phyloP scores from a whole-genome alignment of 2,329 filamentous ascomycete genomes.

The Myriosclerotinia duriaeana region DNA sequence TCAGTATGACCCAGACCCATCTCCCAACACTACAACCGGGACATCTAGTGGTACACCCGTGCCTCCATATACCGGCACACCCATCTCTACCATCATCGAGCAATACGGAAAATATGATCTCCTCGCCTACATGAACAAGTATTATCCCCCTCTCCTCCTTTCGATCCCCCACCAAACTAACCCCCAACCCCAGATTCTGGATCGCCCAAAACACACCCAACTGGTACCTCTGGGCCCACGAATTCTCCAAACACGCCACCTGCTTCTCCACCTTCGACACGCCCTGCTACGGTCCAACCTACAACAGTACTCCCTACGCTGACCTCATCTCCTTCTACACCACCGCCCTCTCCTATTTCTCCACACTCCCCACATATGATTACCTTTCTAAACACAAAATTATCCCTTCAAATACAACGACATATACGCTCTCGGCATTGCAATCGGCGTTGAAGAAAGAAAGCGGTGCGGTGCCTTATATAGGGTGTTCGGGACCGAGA shows the following conservation, averaged over 20 bases:
- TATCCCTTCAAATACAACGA: slow-evolving; percentile 57
- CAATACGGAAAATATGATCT: slow-evolving; percentile 59
- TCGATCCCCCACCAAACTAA: not conserved
- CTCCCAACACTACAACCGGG: slow-evolving; percentile 63
- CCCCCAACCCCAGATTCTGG: slow-evolving; percentile 51
- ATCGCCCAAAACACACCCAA: slow-evolving; percentile 57
- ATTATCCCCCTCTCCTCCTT: not conserved
- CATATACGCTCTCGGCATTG: slow-evolving; percentile 54
- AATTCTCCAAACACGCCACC: slow-evolving; percentile 67
- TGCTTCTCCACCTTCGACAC: slow-evolving; percentile 66
- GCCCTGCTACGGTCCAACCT: slow-evolving; percentile 62
- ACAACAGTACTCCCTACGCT: not conserved
- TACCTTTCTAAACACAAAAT: slow-evolving; percentile 59
- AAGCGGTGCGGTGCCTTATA: slow-evolving; percentile 57
- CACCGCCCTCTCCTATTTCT: slow-evolving; percentile 58
- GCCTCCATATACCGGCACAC: slow-evolving; percentile 56
- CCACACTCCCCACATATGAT: slow-evolving; percentile 56
- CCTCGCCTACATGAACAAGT: slow-evolving; percentile 64
- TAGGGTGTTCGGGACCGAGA: slow-evolving; percentile 60
- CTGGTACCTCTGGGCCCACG: slow-evolving; percentile 63
- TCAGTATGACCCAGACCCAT: slow-evolving; percentile 62
- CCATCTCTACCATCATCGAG: slow-evolving; percentile 58
- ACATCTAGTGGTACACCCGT: slow-evolving; percentile 51
- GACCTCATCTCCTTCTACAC: slow-evolving; percentile 15
- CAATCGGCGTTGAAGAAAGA: slow-evolving; percentile 50